Conservation (phyloP, 2,329 filamentous ascomycete species). For the Macrophomina pseudophaseolina region DNA sequence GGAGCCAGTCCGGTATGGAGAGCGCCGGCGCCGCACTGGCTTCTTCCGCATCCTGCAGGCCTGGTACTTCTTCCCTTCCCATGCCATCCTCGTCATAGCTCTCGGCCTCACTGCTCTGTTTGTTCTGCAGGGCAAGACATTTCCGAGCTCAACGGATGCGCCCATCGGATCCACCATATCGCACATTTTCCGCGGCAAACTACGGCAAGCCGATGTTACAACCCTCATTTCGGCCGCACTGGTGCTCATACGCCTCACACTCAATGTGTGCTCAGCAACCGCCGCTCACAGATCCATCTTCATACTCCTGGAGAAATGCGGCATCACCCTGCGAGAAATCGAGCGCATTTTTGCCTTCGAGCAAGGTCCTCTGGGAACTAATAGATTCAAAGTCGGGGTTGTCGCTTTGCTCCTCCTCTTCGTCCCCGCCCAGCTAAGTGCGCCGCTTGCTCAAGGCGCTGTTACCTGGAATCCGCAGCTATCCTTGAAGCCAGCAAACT, state of each 20-base stretch:
- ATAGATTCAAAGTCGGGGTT: conserved; percentile 1
- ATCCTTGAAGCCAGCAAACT: conserved; percentile 3
- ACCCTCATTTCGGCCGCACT: conserved; percentile 19
- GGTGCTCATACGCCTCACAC: conserved; percentile 14
- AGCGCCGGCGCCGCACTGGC: background rate
- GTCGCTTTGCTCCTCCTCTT: conserved; percentile 11
- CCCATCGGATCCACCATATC: background rate
- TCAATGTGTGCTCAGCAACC: conserved; percentile 12
- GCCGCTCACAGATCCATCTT: conserved; percentile 18
- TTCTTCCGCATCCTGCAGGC: conserved; percentile 5
- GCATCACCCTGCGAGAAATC: conserved; percentile 16
- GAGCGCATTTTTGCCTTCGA: conserved; percentile 15
- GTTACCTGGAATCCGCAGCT: conserved; percentile 3
- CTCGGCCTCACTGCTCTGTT: background rate
- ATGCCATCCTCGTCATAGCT: conserved; percentile 6
- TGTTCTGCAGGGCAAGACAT: conserved; percentile 4
- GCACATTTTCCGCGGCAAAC: conserved; percentile 12
- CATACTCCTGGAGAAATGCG: conserved; percentile 23
- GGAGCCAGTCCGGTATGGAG: background rate
- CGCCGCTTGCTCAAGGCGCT: conserved; percentile 12
- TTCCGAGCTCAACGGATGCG: background rate
- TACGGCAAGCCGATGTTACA: conserved; percentile 21
- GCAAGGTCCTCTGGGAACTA: conserved; percentile 8
- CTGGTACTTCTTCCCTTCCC: conserved; percentile 21
- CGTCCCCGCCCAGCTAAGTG: conserved; percentile 21